phyloP scores from a whole-genome alignment of 108 stramenopile genomes.

The Skeletonema grethae region DNA sequence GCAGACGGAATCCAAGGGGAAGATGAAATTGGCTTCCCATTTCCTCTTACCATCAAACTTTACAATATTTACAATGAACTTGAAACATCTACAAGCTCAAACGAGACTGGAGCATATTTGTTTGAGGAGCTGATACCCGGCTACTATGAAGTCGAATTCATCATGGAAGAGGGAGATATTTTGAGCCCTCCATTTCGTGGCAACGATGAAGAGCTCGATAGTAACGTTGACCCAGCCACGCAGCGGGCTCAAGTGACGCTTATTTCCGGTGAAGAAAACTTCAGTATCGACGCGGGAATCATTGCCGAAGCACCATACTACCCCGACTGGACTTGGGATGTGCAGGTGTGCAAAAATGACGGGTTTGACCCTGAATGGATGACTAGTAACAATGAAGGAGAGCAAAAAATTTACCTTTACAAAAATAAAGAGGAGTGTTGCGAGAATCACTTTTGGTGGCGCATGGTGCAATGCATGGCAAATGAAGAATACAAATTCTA shows the following conservation, averaged over 20 bases:
- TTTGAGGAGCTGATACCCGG: constrained; percentile 31
- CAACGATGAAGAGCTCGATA: constrained; percentile 17
- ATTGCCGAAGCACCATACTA: constrained; percentile 25
- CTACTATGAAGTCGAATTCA: constrained; percentile 37
- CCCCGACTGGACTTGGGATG: constrained; percentile 45
- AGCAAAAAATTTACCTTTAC: constrained; percentile 43
- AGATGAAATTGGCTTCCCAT: constrained; percentile 22
- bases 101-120: constrained; percentile 17
- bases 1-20: constrained; percentile 29
- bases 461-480: constrained; percentile 49
- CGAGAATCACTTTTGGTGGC: constrained; percentile 47
- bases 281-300: constrained; percentile 26
- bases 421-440: constrained; percentile 47
- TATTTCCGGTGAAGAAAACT: constrained; percentile 30
- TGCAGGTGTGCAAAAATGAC: constrained; percentile 47
- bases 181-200: constrained; percentile 11
- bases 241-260: constrained; percentile 27
- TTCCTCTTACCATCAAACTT: constrained; percentile 26
- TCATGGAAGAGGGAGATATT: constrained; percentile 17
- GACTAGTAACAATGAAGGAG: constrained; percentile 20
- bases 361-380: constrained; percentile 46
- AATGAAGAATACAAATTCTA: constrained; percentile 54
- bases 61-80: constrained; percentile 10
- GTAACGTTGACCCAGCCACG: constrained; percentile 31
- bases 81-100: constrained; percentile 3